These are phyloP conservation scores for Senna siamea DNA, from an alignment of 306 rosid genomes.

Conservation along the genomic window DNA sequence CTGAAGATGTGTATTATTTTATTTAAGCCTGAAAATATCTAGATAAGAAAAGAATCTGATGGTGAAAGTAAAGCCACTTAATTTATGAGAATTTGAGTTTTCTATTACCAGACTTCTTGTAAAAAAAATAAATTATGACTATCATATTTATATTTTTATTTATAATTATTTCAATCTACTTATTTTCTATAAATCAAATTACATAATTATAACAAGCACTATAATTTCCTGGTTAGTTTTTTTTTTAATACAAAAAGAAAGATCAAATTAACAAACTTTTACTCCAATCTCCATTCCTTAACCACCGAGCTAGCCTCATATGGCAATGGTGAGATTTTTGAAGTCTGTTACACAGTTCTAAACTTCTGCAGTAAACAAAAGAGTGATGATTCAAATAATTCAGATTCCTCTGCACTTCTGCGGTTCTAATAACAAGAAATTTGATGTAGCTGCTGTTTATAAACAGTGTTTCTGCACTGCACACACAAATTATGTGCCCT, in stretches of 20 bases:
- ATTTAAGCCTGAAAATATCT: no score
- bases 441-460: neutral
- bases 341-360: neutral
- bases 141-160: no score
- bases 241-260: neutral
- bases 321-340: neutral
- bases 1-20: no score
- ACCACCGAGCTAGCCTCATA: no score
- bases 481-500: neutral
- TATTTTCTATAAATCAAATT: no score
- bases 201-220: constrained; percentile 11
- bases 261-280: neutral
- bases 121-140: no score
- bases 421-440: neutral
- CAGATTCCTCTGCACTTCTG: neutral
- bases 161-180: no score
- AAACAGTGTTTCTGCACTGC: neutral
- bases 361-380: neutral
- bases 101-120: no score
- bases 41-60: no score
- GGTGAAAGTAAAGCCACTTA: no score
- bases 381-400: neutral
- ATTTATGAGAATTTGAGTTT: no score
- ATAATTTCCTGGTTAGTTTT: constrained; percentile 12
- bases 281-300: neutral